Percentiles rank a stretch among this genome's conserved stretches.
Conservation (phyloP, 2,329 filamentous ascomycete species). For the Pyrenochaeta sp. region DNA sequence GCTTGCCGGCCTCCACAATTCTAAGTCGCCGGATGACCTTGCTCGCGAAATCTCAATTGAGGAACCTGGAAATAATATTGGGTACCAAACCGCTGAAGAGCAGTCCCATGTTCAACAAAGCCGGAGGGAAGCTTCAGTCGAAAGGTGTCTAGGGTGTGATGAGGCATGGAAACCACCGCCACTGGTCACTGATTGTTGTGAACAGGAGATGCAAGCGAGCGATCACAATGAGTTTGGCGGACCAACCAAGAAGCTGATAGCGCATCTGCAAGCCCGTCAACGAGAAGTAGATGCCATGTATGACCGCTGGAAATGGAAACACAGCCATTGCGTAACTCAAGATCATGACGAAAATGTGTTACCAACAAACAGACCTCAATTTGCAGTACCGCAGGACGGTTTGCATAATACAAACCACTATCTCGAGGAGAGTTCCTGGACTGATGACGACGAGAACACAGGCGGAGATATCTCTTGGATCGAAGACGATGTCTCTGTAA, state of each 20-base stretch:
- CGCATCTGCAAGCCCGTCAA: neutral
- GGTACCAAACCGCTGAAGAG: slow-evolving; percentile 9
- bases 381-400: slow-evolving; percentile 9
- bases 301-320: neutral
- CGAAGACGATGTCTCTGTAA: too few species aligned
- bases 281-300: slow-evolving; percentile 27
- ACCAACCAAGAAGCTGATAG: slow-evolving; percentile 14
- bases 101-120: slow-evolving; percentile 10
- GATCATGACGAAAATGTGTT: neutral
- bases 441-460: too few species aligned
- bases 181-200: slow-evolving; percentile 16
- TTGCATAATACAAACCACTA: slow-evolving; percentile 9
- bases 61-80: too few species aligned
- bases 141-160: slow-evolving; percentile 27
- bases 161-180: slow-evolving; percentile 29
- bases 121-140: slow-evolving; percentile 23
- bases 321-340: neutral
- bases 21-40: too few species aligned
- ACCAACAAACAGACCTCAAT: slow-evolving; percentile 3
- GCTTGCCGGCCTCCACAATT: too few species aligned
- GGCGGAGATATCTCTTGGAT: too few species aligned
- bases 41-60: too few species aligned
- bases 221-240: slow-evolving; percentile 21
- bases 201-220: slow-evolving; percentile 17
- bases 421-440: too few species aligned